Conservation (phyloP, 305 asterid genomes). For the Rubia tinctorum region DNA sequence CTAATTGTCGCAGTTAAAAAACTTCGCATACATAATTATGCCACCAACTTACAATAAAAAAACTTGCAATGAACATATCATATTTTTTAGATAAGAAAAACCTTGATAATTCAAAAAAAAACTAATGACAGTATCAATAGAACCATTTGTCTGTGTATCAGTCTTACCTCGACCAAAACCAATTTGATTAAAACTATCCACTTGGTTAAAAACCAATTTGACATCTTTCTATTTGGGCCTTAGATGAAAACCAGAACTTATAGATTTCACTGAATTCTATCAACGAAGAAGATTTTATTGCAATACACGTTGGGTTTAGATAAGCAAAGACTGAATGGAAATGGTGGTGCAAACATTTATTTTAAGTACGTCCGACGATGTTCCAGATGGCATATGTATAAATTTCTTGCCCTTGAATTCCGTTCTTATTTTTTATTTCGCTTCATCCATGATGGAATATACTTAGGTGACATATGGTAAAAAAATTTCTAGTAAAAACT, state of each 20-base stretch:
- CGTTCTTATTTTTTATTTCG: constrained; percentile 44
- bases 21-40: no score
- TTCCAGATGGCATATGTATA: constrained; percentile 9
- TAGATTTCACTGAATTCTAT: constrained; percentile 51
- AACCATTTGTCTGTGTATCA: constrained; percentile 8
- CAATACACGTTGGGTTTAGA: constrained; percentile 52
- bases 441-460: constrained; percentile 61
- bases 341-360: constrained; percentile 46
- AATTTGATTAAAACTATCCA: constrained; percentile 33
- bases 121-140: constrained; percentile 40
- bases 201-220: no score
- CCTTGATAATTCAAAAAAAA: constrained; percentile 12
- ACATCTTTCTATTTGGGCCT: neutral
- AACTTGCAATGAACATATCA: no score
- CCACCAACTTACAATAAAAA: no score
- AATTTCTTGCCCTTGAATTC: constrained; percentile 27
- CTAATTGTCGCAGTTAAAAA: no score
- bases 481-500: constrained; percentile 29
- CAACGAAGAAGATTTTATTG: constrained; percentile 30
- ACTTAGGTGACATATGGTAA: constrained; percentile 35
- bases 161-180: no score
- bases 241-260: constrained; percentile 27
- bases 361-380: constrained; percentile 39
- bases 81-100: no score
- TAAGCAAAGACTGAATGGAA: constrained; percentile 64